Percentiles rank a stretch among this genome's conserved stretches.
These are phyloP conservation scores for Arxiozyma heterogenica DNA, from an alignment of 1,139 yeast species.

Conservation along the genomic window DNA sequence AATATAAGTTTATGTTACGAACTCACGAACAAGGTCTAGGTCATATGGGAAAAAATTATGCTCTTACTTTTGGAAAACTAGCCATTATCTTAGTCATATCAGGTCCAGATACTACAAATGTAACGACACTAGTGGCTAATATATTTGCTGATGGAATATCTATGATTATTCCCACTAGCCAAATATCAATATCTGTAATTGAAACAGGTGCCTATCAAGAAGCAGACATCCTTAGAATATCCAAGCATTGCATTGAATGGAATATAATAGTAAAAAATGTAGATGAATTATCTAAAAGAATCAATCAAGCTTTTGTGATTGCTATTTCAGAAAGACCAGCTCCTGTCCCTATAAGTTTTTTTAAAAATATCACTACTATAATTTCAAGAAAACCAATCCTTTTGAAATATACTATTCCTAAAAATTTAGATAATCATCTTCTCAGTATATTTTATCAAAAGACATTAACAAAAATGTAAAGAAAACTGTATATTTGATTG, in stretches of 20 bases:
- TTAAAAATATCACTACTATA: conserved; percentile 95
- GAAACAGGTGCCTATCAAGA: conserved; percentile 99
- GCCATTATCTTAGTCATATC: conserved; percentile 97
- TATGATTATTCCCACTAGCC: conserved; percentile 94
- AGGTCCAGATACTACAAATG: conserved; percentile 98
- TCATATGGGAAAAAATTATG: conserved; percentile 99
- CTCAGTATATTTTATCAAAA: conserved; percentile 36
- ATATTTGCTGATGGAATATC: conserved; percentile 97
- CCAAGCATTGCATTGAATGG: conserved; percentile 97
- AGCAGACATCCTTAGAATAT: conserved; percentile 94
- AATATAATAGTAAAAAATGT: conserved; percentile 95
- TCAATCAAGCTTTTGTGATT: conserved; percentile 95
- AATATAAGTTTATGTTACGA: conserved; percentile 84
- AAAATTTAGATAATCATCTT: conserved; percentile 53
- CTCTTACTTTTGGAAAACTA: conserved; percentile 91
- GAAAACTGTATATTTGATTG: conserved; percentile 70
- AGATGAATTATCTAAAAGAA: conserved; percentile 88
- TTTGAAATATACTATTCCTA: conserved; percentile 56
- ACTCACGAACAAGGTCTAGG: conserved; percentile 99
- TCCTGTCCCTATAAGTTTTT: conserved; percentile 93
- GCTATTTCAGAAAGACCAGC: conserved; percentile 97
- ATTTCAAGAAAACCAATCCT: conserved; percentile 83
- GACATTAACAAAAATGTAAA: conserved; percentile 62
- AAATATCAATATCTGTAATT: conserved; percentile 89
- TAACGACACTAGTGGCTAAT: conserved; percentile 94